Evolutionary conservation across 2,329 filamentous ascomycete species (phyloP).

Genomic region (Clonostachys rhizophaga): DNA sequence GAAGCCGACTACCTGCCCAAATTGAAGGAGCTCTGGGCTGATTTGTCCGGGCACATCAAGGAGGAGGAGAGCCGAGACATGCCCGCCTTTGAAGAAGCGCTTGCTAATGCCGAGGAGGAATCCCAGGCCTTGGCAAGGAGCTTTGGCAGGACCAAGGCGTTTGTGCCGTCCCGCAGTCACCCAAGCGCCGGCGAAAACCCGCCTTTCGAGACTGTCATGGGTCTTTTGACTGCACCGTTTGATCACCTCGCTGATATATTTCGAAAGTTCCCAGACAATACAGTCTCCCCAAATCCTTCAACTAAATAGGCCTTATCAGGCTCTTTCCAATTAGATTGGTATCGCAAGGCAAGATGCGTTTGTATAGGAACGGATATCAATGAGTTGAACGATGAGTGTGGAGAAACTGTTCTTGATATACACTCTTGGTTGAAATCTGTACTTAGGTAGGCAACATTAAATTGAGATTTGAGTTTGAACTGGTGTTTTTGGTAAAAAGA

Average conservation of each 20-base stretch:
- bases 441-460: too few species aligned
- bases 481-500: too few species aligned
- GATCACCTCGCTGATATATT: slow-evolving; percentile 52
- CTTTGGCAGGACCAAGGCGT: slow-evolving; percentile 11
- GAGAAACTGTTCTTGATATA: too few species aligned
- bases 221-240: slow-evolving; percentile 49
- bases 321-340: too few species aligned
- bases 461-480: too few species aligned
- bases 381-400: too few species aligned
- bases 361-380: too few species aligned
- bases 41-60: slow-evolving; percentile 38
- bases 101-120: slow-evolving; percentile 21
- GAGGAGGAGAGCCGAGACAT: slow-evolving; percentile 46
- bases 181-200: slow-evolving; percentile 44
- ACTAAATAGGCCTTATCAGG: not conserved
- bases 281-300: slow-evolving; percentile 5
- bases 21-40: slow-evolving; percentile 34
- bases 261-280: slow-evolving; percentile 42
- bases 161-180: slow-evolving; percentile 47
- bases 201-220: slow-evolving; percentile 50
- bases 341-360: too few species aligned
- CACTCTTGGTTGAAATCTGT: too few species aligned
- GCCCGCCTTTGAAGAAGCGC: slow-evolving; percentile 35
- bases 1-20: slow-evolving; percentile 35
- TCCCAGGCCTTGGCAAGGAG: slow-evolving; percentile 26